phyloP scores from a whole-genome alignment of 768 basidiomycete species.

The Phylloporus rhodoxanthus region DNA sequence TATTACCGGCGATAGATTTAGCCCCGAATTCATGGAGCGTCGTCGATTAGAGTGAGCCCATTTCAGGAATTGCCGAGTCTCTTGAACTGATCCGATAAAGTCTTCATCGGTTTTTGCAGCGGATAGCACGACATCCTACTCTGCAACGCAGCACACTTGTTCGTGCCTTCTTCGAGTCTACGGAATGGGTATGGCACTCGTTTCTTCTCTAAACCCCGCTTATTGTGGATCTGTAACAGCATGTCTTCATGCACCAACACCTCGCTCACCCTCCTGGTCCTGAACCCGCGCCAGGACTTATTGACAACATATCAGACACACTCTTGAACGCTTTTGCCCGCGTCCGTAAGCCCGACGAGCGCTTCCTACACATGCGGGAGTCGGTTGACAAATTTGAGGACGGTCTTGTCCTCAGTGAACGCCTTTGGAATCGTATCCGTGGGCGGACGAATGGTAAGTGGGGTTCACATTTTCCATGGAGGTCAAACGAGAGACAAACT shows the following conservation, averaged over 20 bases:
- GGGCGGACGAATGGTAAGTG: constrained; percentile 80
- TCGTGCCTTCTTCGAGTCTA: constrained; percentile 92
- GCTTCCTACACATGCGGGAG: constrained; percentile 90
- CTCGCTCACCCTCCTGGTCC: constrained; percentile 85
- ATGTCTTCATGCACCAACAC: constrained; percentile 96
- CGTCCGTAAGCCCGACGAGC: constrained; percentile 94
- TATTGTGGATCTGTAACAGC: constrained; percentile 41
- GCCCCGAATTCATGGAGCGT: constrained; percentile 94
- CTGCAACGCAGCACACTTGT: constrained; percentile 86
- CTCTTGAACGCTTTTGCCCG: constrained; percentile 93
- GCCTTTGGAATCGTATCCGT: constrained; percentile 72
- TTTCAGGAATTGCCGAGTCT: background rate
- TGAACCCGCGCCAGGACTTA: constrained; percentile 72
- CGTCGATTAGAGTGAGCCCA: constrained; percentile 73
- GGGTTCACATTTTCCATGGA: constrained; percentile 26
- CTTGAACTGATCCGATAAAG: constrained; percentile 36
- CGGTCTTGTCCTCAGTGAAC: constrained; percentile 74
- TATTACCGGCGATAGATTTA: constrained; percentile 95
- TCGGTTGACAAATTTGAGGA: constrained; percentile 95
- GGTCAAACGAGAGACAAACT: constrained; percentile 73
- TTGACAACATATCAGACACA: constrained; percentile 95
- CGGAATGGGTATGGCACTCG: constrained; percentile 81
- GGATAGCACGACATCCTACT: constrained; percentile 89
- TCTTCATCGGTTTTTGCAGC: constrained; percentile 86
- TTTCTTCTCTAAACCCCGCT: background rate